Evolutionary conservation across 1,284 basidiomycete species (phyloP), one percentile per base, ranked within the genome.

Genomic region (Puccinia triticina): DNA sequence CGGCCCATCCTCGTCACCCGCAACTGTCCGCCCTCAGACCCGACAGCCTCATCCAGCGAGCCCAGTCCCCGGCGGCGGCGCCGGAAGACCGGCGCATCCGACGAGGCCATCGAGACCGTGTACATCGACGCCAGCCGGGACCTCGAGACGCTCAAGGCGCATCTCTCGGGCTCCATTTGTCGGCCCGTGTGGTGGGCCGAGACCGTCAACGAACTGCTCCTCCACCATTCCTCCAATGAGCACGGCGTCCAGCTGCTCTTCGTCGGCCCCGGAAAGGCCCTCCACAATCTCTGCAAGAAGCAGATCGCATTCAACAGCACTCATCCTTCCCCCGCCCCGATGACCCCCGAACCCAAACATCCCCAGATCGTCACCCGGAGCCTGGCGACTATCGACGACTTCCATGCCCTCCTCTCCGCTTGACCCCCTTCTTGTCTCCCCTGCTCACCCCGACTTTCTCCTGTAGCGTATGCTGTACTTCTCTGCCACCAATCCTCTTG

Each of bases 211-310:
- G 77, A 79, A 12, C 53, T 81, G 1, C 83, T 86, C 16, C 50
- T 18, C n/a, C 43, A n/a, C 16, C 43, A 50, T 32, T 32, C 46
- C n/a, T 37, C 26, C 26, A 57, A 72, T 53, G 80, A 83, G 61
- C 16, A 64, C 16, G 72, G 64, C 21, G 73, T 76, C 23, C 73
- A 85, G 0, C 67, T 85, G 21, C 74, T 86, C 59, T 86, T 85
- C 82, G 79, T 86, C 72, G 86, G 86, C 3, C 86, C 86, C 2
- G 86, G 86, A 0, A 85, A 86, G 74, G 86, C 85, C 1, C 82
- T 86, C 57, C 84, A 84, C 11, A 86, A 86, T 80, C 78, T 86
- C 1, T 85, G 86, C 34, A 74, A 84, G 67, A 83, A 85, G 53
- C 86, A 86, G 78, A 73, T 67, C 59, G 46, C 66, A 18, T 53